These are phyloP conservation scores for Combretum micranthum DNA, from an alignment of 345 rosid species.

Conservation along the genomic window DNA sequence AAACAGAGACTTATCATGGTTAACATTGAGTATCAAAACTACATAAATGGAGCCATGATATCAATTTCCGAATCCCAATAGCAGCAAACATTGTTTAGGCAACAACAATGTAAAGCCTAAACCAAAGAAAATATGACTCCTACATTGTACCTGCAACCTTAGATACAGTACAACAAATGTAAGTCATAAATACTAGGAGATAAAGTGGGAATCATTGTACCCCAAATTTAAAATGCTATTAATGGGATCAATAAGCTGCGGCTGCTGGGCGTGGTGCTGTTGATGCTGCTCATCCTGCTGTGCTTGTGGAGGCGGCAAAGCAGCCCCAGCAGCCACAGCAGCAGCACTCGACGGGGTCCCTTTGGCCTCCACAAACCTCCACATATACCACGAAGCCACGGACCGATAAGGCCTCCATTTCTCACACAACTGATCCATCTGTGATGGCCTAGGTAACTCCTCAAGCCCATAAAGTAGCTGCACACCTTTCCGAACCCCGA, in stretches of 20 bases:
- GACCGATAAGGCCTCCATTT: slow-evolving; percentile 98
- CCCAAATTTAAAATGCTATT: slow-evolving; percentile 85
- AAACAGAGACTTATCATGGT: no score
- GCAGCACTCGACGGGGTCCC: slow-evolving; percentile 60
- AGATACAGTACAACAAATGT: no score
- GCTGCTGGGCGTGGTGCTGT: slow-evolving; percentile 37
- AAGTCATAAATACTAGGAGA: slow-evolving; percentile 10
- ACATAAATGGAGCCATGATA: no score
- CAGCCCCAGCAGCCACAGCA: slow-evolving; percentile 42
- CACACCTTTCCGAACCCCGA: slow-evolving; percentile 84
- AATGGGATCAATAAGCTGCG: slow-evolving; percentile 76
- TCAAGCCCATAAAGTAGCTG: slow-evolving; percentile 66
- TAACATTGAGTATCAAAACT: no score
- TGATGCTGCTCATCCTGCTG: slow-evolving; percentile 44
- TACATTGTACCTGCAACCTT: no score
- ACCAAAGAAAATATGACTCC: no score
- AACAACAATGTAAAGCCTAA: no score
- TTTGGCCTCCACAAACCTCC: slow-evolving; percentile 77
- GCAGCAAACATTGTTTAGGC: no score
- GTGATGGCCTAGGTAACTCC: slow-evolving; percentile 89
- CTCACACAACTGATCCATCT: slow-evolving; percentile 84
- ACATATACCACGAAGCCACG: slow-evolving; percentile 85
- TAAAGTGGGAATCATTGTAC: slow-evolving; percentile 33
- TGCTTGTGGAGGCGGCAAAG: slow-evolving; percentile 17
- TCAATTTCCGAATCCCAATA: no score